Conservation (phyloP, 305 asterid genomes). For the Fraxinus platypoda region DNA sequence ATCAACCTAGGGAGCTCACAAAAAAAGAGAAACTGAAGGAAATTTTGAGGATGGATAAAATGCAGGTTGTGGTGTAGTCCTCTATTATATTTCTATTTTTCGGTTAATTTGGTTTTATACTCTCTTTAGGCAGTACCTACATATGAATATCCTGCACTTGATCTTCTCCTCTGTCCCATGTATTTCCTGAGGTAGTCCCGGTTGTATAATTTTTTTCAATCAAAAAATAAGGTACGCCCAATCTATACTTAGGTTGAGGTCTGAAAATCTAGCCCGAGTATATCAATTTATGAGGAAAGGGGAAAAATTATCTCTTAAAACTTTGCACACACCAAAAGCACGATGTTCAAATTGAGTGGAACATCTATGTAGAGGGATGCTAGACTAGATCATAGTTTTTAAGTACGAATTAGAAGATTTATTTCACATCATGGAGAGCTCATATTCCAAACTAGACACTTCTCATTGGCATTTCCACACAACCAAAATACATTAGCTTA, state of each 20-base stretch:
- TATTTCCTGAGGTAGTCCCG: not conserved
- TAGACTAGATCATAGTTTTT: not conserved
- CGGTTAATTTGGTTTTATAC: not conserved
- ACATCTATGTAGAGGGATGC: not conserved
- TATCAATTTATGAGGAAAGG: not conserved
- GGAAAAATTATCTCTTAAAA: not conserved
- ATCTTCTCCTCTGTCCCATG: not conserved
- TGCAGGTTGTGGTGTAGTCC: not conserved
- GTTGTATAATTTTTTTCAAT: not conserved
- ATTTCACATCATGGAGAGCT: not conserved
- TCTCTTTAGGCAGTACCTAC: not conserved
- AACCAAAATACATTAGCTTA: too few species aligned
- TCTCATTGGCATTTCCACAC: not conserved
- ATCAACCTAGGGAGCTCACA: not conserved
- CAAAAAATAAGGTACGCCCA: not conserved
- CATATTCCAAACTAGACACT: not conserved
- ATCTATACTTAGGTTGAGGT: not conserved
- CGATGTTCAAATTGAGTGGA: not conserved
- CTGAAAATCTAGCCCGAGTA: not conserved
- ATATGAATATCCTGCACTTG: too few species aligned
- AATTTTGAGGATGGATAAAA: not conserved
- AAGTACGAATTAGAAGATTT: not conserved
- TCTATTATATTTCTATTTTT: too few species aligned
- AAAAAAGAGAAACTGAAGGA: not conserved
- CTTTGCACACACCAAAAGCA: not conserved